Evolutionary conservation across 2,329 filamentous ascomycete genomes (phyloP).

Genomic region (Microcyclosporella mali): DNA sequence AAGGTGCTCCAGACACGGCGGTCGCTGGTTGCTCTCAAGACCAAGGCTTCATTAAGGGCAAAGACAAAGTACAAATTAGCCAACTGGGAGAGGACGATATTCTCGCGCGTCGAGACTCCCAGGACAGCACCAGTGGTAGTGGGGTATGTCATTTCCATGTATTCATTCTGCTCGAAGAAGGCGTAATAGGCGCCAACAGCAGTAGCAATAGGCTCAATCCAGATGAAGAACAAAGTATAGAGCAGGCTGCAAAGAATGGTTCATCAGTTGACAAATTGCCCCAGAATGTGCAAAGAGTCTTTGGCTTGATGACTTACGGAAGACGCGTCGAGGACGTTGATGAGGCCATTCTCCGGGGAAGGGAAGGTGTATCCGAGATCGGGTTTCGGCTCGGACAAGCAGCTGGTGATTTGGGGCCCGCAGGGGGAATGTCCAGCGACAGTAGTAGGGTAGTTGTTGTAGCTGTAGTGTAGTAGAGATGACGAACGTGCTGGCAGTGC

Average conservation of each 20-base stretch:
- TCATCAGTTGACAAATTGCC: no score
- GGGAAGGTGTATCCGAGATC: no score
- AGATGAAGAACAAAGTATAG: slow-evolving; percentile 69
- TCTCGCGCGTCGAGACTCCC: slow-evolving; percentile 51
- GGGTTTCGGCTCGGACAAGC: no score
- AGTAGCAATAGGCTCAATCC: slow-evolving; percentile 58
- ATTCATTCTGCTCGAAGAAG: slow-evolving; percentile 46
- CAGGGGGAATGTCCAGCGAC: no score
- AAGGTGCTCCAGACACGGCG: slow-evolving; percentile 64
- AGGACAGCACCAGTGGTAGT: slow-evolving; percentile 34
- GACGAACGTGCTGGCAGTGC: no score
- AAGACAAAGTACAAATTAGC: slow-evolving; percentile 74
- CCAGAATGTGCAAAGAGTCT: background rate
- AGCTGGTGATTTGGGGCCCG: no score
- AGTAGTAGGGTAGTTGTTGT: no score
- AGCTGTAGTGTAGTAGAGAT: no score
- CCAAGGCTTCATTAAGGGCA: slow-evolving; percentile 66
- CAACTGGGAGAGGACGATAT: slow-evolving; percentile 64
- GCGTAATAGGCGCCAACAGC: slow-evolving; percentile 50
- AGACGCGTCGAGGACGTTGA: background rate
- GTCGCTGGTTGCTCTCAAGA: slow-evolving; percentile 64
- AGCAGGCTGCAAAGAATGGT: slow-evolving; percentile 45
- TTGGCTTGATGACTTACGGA: background rate
- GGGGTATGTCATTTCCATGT: slow-evolving; percentile 59
- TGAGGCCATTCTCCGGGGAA: background rate